Evolutionary conservation across 2,329 filamentous ascomycete genomes (phyloP).

Genomic region (Tolypocladium endophyticum): DNA sequence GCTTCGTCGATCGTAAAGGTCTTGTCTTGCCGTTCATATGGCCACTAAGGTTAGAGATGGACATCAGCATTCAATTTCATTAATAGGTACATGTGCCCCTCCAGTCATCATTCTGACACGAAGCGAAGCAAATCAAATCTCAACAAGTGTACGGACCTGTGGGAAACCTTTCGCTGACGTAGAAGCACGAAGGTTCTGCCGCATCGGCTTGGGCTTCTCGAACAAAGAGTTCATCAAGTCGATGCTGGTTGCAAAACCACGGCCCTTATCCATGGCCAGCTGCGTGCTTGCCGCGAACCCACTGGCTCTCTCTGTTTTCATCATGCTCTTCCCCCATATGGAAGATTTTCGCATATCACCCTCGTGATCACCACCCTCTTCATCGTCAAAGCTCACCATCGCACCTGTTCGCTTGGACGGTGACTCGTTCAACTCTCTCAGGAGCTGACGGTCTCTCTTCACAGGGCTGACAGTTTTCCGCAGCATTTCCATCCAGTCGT

Average conservation of each 20-base stretch:
- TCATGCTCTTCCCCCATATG: slow-evolving; percentile 22
- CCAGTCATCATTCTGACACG: slow-evolving; percentile 10
- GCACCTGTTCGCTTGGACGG: slow-evolving; percentile 17
- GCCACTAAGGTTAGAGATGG: slow-evolving; percentile 51
- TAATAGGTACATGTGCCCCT: background rate
- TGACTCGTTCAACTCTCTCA: slow-evolving; percentile 50
- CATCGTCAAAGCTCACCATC: slow-evolving; percentile 16
- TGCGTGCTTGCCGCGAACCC: slow-evolving; percentile 19
- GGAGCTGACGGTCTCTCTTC: slow-evolving; percentile 77
- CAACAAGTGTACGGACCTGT: slow-evolving; percentile 66
- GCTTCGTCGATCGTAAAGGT: slow-evolving; percentile 51
- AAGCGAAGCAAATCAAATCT: slow-evolving; percentile 17
- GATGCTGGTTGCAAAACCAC: slow-evolving; percentile 76
- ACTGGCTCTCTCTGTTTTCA: slow-evolving; percentile 16
- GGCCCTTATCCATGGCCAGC: slow-evolving; percentile 34
- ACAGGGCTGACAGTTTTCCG: slow-evolving; percentile 88
- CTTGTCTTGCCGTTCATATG: slow-evolving; percentile 71
- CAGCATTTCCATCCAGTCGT: slow-evolving; percentile 90
- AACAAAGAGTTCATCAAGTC: slow-evolving; percentile 95
- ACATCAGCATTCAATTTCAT: slow-evolving; percentile 34
- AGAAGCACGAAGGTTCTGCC: slow-evolving; percentile 41
- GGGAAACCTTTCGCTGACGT: slow-evolving; percentile 57
- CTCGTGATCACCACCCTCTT: slow-evolving; percentile 41
- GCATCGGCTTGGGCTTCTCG: slow-evolving; percentile 54
- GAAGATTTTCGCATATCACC: slow-evolving; percentile 36